Base-by-base conservation (phyloP, 2,329 filamentous ascomycete species). In the Colletotrichum sp. region DNA sequence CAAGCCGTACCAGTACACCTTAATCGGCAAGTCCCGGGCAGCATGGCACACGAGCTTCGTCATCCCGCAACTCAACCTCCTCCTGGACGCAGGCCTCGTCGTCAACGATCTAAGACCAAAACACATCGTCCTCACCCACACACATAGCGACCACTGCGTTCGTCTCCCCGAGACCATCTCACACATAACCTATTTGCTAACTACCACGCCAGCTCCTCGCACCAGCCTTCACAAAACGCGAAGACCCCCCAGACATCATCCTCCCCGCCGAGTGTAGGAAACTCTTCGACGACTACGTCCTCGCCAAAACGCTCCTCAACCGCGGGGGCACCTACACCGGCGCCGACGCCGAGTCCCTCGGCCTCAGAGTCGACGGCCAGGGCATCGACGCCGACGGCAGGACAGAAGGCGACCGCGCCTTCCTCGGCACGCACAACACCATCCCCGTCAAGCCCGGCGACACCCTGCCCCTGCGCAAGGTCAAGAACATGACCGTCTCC, bases 1-100 rank as follows among this genome's bases (percentile, higher is more conserved):
- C 8, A 84, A 83, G 36, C 87, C 87, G 0, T 83, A 86, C 76
- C 84, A 87, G 64, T 83, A 83, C 71, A 82, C 87, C 6, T 82
- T 89, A 12, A 88, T 87, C 2, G 88, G 88, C 69, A 84, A 84
- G 30, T 89, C 88, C 9, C 86, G 88, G 16, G 88, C 88, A 8
- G 88, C 88, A 16, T 89, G 88, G 88, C 87, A 89, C 80, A 89
- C 88, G 3, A 89, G 87, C 7, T 89, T 89, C 75, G 81, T 89
- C 62, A 85, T 89, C 67, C 88, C 88, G 2, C 86, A 88, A 77
- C 86, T 89, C 67, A 87, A 89, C 73, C 82, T 89, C 30, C 85
- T 89, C 6, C 86, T 89, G 39, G 88, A 89, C 79, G 87, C 88
- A 3, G 88, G 88, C 3, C 83, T 89, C 52, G 81, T 82, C 70